Percentiles rank a stretch among this genome's conserved stretches.
phyloP scores from a whole-genome alignment of 768 basidiomycete genomes.

The Trametes punicea region DNA sequence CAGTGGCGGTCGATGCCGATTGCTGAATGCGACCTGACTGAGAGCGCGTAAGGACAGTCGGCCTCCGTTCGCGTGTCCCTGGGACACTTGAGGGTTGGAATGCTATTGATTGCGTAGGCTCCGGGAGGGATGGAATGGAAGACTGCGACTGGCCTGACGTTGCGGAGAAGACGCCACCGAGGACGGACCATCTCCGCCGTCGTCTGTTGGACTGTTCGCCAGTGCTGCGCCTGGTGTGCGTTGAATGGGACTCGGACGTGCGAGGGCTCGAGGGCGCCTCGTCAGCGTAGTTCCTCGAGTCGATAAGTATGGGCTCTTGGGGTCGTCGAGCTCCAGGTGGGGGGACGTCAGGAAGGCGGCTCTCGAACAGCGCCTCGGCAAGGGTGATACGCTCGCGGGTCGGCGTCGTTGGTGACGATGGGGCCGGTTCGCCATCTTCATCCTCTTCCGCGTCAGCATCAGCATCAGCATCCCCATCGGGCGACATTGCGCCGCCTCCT shows the following conservation, averaged over 20 bases:
- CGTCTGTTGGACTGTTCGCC: constrained; percentile 39
- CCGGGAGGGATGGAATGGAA: constrained; percentile 22
- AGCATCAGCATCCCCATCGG: constrained; percentile 45
- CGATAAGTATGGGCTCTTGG: constrained; percentile 67
- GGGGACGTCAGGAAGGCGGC: constrained; percentile 70
- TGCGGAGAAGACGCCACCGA: constrained; percentile 44
- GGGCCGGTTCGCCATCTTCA: constrained; percentile 31
- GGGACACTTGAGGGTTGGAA: constrained; percentile 4
- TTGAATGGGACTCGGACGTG: constrained; percentile 39
- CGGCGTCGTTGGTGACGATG: constrained; percentile 31
- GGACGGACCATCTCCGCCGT: constrained; percentile 71
- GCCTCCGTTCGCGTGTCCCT: constrained; percentile 18
- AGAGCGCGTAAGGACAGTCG: constrained; percentile 20
- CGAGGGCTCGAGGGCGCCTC: constrained; percentile 43
- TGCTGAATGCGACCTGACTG: constrained; percentile 20
- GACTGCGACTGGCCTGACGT: constrained; percentile 24
- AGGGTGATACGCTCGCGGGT: constrained; percentile 64
- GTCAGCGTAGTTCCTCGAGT: constrained; percentile 37
- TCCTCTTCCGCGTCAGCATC: constrained; percentile 48
- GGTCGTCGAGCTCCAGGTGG: constrained; percentile 62
- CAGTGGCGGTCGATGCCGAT: constrained; percentile 10
- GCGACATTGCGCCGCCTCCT: constrained; percentile 8
- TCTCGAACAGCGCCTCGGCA: constrained; percentile 72
- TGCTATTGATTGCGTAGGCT: constrained; percentile 2
- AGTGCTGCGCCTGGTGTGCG: constrained; percentile 26